Evolutionary conservation across 805 yeast species (phyloP), one percentile per base, ranked within the genome.

Genomic region (Allodekkera sacchari): DNA sequence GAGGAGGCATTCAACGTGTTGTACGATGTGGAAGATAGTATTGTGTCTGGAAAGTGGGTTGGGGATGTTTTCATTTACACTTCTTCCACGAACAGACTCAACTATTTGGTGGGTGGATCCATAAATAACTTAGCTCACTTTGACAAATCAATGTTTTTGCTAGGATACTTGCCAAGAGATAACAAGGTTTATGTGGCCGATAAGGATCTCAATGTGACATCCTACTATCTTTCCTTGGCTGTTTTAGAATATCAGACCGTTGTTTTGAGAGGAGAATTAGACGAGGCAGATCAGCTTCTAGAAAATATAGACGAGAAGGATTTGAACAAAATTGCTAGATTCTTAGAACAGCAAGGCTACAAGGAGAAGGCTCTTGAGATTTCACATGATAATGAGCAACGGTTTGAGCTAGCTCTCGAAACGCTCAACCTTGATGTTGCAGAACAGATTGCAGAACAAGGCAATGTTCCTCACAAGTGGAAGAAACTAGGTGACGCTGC

Each of bases 41-140:
- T 89, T 23, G 74, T 83, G 38, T 79, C 94, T 18, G 96, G 96
- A 50, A 80, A 78, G 56, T 92, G 96, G 87, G 87, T 88, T 48
- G 98, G 97, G 44, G 97, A 92, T 63, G 96, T 92, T 28, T 88
- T 89, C 55, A 74, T 92, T 33, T 92, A 81, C 64, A 84, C 96
- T 11, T 85, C 96, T 3, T 51, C 76, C 13, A 68, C 94, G 16
- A 84, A 87, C 61, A 76, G 97, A 57, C 68, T 92, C 52, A 89
- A 88, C 61, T 92, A 92, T 56, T 73, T 87, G 40, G 97, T 92
- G 38, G 98, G 98, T 47, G 94, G 94, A 24, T 83, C 87, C 50
- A 77, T 83, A 16, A 84, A 85, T 57, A 92, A 87, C 53, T 73
- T 92, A 57, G 87, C 89, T 22, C 97, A 92, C 63, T 88, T 82